Conservation (phyloP, 208 protist genomes). For the Novymonas esmeraldas region DNA sequence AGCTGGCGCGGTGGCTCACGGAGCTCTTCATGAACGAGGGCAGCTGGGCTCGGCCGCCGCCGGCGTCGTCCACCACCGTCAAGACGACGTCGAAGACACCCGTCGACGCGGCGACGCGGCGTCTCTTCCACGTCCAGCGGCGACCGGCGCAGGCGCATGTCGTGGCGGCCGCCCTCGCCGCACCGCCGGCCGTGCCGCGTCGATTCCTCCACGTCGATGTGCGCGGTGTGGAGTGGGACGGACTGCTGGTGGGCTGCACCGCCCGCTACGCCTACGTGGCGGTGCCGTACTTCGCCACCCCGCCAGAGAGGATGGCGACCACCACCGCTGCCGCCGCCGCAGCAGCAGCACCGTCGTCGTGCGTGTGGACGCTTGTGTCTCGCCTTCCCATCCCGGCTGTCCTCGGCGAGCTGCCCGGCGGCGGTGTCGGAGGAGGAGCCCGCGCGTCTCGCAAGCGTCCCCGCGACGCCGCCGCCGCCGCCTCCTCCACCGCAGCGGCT, state of each 20-base stretch:
- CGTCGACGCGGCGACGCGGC: constrained; percentile 3
- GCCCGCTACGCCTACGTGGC: constrained; percentile 76
- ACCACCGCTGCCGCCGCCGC: background rate
- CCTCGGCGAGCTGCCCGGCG: background rate
- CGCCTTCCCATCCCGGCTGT: constrained; percentile 38
- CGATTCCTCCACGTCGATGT: constrained; percentile 73
- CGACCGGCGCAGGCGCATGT: constrained; percentile 13
- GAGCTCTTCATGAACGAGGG: constrained; percentile 79
- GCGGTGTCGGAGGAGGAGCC: background rate
- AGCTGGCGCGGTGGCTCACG: constrained; percentile 58
- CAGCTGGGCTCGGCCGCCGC: constrained; percentile 44
- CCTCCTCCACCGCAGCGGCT: background rate
- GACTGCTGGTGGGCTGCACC: constrained; percentile 52
- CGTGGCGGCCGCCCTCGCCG: constrained; percentile 15
- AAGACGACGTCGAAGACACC: background rate
- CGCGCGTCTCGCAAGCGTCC: background rate
- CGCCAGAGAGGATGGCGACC: background rate
- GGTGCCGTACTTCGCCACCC: constrained; percentile 40
- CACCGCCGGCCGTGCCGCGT: background rate
- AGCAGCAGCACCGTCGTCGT: background rate
- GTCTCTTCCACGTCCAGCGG: constrained; percentile 19
- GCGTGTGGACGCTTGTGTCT: constrained; percentile 36
- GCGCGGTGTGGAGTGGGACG: constrained; percentile 71
- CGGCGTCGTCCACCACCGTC: background rate
- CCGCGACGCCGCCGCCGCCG: background rate